These are phyloP conservation scores for Nicotiana sylvestris DNA, from an alignment of 257 asterid genomes.

Conservation along the genomic window DNA sequence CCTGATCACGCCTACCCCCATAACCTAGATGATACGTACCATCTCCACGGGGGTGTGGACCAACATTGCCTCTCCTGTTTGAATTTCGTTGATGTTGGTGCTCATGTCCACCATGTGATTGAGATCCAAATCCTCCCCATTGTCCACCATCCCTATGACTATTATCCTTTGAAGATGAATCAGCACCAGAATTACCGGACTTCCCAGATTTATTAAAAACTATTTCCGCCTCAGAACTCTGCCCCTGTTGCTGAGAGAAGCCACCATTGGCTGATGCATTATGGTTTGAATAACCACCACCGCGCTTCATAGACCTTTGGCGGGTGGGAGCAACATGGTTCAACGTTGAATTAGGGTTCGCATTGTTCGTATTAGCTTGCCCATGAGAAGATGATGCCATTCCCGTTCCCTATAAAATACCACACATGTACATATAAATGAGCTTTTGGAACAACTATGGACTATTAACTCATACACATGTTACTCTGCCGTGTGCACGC, in stretches of 20 bases:
- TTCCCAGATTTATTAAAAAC: conserved; percentile 30
- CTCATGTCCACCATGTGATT: conserved; percentile 43
- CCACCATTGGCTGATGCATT: conserved; percentile 32
- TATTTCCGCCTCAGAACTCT: conserved; percentile 27
- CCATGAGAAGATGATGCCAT: conserved; percentile 33
- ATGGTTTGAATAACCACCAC: conserved; percentile 35
- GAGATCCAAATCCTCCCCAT: conserved; percentile 41
- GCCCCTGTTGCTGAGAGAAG: conserved; percentile 36
- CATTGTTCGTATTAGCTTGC: conserved; percentile 31
- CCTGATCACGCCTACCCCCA: conserved; percentile 71
- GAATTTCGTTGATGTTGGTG: conserved; percentile 49
- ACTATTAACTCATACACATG: neutral
- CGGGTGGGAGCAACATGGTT: conserved; percentile 40
- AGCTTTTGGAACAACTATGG: neutral
- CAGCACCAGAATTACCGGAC: conserved; percentile 28
- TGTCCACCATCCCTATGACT: conserved; percentile 45
- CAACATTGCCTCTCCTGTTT: conserved; percentile 53
- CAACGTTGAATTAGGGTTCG: conserved; percentile 31
- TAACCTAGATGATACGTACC: conserved; percentile 42
- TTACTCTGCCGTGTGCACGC: neutral
- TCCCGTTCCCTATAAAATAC: conserved; percentile 30
- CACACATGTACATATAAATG: neutral
- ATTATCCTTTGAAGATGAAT: conserved; percentile 37
- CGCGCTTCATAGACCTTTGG: conserved; percentile 49
- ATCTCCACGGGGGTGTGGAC: conserved; percentile 58